Evolutionary conservation across 2,329 filamentous ascomycete genomes (phyloP).

Genomic region (Calonectria naviculata): DNA sequence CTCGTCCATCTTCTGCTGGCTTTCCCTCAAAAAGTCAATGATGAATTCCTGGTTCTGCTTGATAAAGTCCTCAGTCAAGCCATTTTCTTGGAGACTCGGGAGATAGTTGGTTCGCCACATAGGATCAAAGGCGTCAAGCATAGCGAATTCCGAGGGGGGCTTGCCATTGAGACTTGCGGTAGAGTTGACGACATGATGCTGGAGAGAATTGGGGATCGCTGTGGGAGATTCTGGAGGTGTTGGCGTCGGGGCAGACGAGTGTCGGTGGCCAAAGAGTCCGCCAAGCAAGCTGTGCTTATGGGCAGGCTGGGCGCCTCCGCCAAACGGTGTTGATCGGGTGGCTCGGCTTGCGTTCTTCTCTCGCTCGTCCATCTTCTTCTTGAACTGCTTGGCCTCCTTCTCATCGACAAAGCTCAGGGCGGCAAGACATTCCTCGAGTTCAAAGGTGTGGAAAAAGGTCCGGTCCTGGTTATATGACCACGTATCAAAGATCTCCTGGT

Average conservation of each 20-base stretch:
- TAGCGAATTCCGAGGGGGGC: slow-evolving; percentile 66
- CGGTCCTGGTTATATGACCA: slow-evolving; percentile 97
- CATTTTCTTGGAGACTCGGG: slow-evolving; percentile 71
- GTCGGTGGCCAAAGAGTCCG: slow-evolving; percentile 71
- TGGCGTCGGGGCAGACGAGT: slow-evolving; percentile 68
- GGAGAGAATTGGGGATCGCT: slow-evolving; percentile 49
- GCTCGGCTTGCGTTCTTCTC: slow-evolving; percentile 96
- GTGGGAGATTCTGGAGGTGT: slow-evolving; percentile 69
- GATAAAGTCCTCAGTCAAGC: slow-evolving; percentile 74
- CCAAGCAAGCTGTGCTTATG: slow-evolving; percentile 64
- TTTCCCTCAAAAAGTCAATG: slow-evolving; percentile 70
- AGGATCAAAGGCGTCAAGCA: slow-evolving; percentile 73
- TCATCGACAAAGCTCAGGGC: slow-evolving; percentile 95
- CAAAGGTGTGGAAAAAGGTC: slow-evolving; percentile 97
- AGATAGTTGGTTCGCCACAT: slow-evolving; percentile 75
- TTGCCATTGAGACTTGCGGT: slow-evolving; percentile 60
- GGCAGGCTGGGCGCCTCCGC: slow-evolving; percentile 56
- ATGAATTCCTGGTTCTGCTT: slow-evolving; percentile 77
- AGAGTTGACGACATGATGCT: slow-evolving; percentile 52
- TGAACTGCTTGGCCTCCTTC: slow-evolving; percentile 96
- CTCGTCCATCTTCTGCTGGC: slow-evolving; percentile 56
- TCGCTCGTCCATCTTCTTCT: slow-evolving; percentile 96
- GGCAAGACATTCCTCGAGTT: slow-evolving; percentile 91
- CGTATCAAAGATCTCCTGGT: slow-evolving; percentile 96
- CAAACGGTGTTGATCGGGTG: slow-evolving; percentile 83